A percentile compares a stretch with the other conserved stretches of the same genome.
Conservation (phyloP, 805 yeast species). For the Brettanomyces bruxellensis region DNA sequence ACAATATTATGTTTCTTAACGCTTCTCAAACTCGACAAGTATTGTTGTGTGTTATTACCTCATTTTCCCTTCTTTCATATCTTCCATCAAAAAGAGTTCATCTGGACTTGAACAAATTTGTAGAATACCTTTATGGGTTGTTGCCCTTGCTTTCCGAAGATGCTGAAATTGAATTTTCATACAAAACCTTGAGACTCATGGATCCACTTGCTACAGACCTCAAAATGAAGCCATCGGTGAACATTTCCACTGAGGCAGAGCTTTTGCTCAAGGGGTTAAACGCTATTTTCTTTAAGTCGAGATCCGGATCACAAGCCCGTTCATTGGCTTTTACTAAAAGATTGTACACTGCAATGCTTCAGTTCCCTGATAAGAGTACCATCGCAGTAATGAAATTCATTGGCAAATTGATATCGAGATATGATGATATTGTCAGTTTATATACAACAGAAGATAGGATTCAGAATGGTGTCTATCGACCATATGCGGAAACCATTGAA, state of each 20-base stretch:
- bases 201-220: conserved; percentile 52
- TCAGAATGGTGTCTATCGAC: conserved; percentile 66
- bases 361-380: conserved; percentile 82
- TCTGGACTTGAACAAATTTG: conserved; percentile 74
- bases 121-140: conserved; percentile 63
- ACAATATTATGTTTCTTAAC: conserved; percentile 30
- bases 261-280: conserved; percentile 70
- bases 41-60: conserved; percentile 76
- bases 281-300: conserved; percentile 68
- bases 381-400: conserved; percentile 71
- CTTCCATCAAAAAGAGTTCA: conserved; percentile 65
- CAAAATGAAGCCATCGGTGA: conserved; percentile 56
- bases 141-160: conserved; percentile 65
- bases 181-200: conserved; percentile 67
- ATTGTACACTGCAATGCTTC: conserved; percentile 54
- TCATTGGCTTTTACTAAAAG: conserved; percentile 81
- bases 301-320: conserved; percentile 55
- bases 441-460: conserved; percentile 86
- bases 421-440: conserved; percentile 63
- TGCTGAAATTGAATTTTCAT: conserved; percentile 78
- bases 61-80: conserved; percentile 76
- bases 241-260: conserved; percentile 85
- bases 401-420: conserved; percentile 64
- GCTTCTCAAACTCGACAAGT: conserved; percentile 57
- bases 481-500: conserved; percentile 58